Evolutionary conservation across 495 filamentous ascomycete species (phyloP), one percentile per base, ranked within the genome.

Genomic region (Hypoxylon trugodes): DNA sequence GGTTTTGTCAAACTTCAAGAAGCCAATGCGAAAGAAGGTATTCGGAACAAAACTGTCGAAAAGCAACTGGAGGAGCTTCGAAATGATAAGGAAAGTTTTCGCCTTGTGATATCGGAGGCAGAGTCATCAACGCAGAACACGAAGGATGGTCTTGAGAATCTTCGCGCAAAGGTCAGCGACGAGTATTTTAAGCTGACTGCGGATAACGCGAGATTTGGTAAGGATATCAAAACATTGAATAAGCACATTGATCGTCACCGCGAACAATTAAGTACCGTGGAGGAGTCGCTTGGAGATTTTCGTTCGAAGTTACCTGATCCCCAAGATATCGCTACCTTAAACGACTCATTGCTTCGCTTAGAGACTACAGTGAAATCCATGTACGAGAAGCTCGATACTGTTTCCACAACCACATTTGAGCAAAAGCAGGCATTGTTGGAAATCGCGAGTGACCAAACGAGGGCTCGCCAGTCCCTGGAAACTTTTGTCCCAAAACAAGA

Each of bases 141-240:
- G 1, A 67, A 61, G 28, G 51, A 61, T 16, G 25, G 21, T 13
- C 64, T 67, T 4, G 46, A 58, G 15, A 48, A 30, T 30, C 57
- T 67, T 22, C 57, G 64, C 7, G n/a, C 28, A 1, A 61, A 67
- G 51, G 58, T 61, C 13, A 49, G 40, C 19, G 64, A 67, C 36
- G 64, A 61, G 32, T 61, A 51, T 33, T 56, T 67, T 28, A 61
- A 51, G 13, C 26, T 61, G 9, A 61, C 57, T 0, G 64, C 57
- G 8, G 64, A 67, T 22, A 61, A 61, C 8, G 46, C 21, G 2
- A 67, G 57, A 21, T 67, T 67, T 10, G 22, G 40, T n/a, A 67
- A 67, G 12, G 64, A 67, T 4, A 61, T 67, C 6, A 67, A 54
- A 36, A 49, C 40, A 0, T 13, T 67, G 12, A 61, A 41, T 13